Evolutionary conservation across 2,329 filamentous ascomycete genomes (phyloP), one percentile per base, ranked within the genome.

Genomic region (Seiridium cupressi): DNA sequence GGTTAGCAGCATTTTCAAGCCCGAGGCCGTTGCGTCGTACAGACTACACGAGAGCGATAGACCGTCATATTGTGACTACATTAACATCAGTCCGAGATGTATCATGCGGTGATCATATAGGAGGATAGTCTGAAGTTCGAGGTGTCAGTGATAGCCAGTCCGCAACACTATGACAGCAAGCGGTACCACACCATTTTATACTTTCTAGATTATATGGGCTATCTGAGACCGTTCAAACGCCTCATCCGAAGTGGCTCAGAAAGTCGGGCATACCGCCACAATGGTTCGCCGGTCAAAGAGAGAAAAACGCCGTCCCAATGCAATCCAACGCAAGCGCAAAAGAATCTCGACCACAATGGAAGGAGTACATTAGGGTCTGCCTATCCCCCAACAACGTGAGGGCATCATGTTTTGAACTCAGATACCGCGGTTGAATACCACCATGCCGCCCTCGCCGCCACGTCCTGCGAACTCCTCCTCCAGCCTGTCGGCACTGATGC

Each of bases 381-480:
- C 18, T 26, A 1, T 26, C 18, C 18, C 18, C 18, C 18, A 26
- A 26, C 18, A 26, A 26, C 18, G 18, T 26, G 18, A 26, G 18
- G 18, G 18, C 18, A 26, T 8, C 31, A 49, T 49, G 7, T 38
- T 35, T 18, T 18, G 18, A 35, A 35, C 60, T 77, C 79, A 97
- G 69, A 99, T 94, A 10, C 95, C 95, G 70, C 95, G 86, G 76
- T 99, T 98, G 77, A 99, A 98, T 73, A 96, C 92, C n/a, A 99
- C 91, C 79, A 92, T 81, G 0, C 91, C 93, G 58, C 85, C 84
- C 64, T 89, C 84, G 1, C 93, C 94, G 38, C 92, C 93, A 60
- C 85, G 85, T 5, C 87, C 89, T 77, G 89, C 89, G 74, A 99
- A 98, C 76, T 97, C 91, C 64, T 89, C 81, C 81, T 98, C 95